These are phyloP conservation scores for Sanguinoderma infundibulare DNA, from an alignment of 1,284 basidiomycete genomes.

Conservation along the genomic window DNA sequence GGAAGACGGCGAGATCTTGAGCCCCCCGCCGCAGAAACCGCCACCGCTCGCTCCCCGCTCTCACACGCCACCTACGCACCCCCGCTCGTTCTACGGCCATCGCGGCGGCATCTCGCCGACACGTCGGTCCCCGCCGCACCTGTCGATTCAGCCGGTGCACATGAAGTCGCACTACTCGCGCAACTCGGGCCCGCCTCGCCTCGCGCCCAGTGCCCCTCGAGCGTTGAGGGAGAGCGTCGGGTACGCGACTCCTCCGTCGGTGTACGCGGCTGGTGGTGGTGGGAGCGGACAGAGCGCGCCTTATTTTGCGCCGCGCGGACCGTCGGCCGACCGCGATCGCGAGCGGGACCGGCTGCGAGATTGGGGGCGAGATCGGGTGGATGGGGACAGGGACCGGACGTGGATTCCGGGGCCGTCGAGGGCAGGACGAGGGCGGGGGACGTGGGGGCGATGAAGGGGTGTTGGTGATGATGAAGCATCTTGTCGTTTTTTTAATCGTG, in stretches of 20 bases:
- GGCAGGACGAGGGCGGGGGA: conserved; percentile 18
- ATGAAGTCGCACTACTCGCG: conserved; percentile 29
- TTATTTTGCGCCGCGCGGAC: conserved; percentile 41
- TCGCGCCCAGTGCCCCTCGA: conserved; percentile 56
- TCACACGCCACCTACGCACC: conserved; percentile 51
- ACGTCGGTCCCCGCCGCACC: conserved; percentile 29
- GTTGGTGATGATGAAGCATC: not conserved
- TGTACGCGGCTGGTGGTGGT: conserved; percentile 14
- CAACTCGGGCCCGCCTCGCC: conserved; percentile 35
- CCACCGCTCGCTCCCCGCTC: conserved; percentile 39
- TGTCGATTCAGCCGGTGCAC: conserved; percentile 29
- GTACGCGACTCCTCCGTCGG: conserved; percentile 27
- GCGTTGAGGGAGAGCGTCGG: conserved; percentile 46
- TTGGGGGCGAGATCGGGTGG: conserved; percentile 25
- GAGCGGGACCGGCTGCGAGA: conserved; percentile 18
- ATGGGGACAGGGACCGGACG: conserved; percentile 16
- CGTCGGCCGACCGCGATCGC: conserved; percentile 45
- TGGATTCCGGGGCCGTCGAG: conserved; percentile 24
- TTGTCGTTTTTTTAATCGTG: not conserved
- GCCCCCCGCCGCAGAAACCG: conserved; percentile 38
- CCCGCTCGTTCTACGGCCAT: conserved; percentile 44
- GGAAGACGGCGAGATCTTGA: conserved; percentile 62
- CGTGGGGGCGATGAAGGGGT: conserved; percentile 18
- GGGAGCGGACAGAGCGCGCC: conserved; percentile 23
- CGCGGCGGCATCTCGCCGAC: conserved; percentile 27